phyloP scores from a whole-genome alignment of 345 rosid genomes.

The Eucalyptus dawsonii region DNA sequence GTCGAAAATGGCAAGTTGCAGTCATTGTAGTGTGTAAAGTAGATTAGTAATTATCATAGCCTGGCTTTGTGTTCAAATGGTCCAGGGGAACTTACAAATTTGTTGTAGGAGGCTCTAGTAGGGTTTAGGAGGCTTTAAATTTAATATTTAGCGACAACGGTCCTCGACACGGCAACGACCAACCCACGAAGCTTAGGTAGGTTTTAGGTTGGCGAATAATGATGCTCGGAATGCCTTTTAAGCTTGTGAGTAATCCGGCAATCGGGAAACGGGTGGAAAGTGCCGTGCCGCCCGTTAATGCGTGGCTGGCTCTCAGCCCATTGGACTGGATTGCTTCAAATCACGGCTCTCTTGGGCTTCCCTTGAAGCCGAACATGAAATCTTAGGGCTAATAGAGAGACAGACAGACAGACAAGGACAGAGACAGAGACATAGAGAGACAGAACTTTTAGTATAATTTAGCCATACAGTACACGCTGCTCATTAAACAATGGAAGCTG shows the following conservation, averaged over 20 bases:
- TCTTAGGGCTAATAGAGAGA: background rate
- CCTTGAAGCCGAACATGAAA: background rate
- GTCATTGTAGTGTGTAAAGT: background rate
- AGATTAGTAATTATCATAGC: background rate
- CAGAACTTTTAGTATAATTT: background rate
- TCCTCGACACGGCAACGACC: background rate
- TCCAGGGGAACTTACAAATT: background rate
- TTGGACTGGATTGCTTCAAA: background rate
- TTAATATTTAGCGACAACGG: background rate
- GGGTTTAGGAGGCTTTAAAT: background rate
- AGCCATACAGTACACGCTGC: background rate
- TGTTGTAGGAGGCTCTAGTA: background rate
- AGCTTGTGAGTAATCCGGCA: background rate
- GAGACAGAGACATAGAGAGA: background rate
- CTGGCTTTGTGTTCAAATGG: background rate
- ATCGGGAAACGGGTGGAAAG: background rate
- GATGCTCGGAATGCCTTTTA: background rate
- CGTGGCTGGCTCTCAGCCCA: background rate
- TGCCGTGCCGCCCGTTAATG: background rate
- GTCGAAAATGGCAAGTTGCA: background rate
- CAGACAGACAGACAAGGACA: background rate
- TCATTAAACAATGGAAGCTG: background rate
- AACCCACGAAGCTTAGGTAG: background rate
- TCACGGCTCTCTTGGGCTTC: background rate
- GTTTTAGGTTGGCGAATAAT: background rate